Evolutionary conservation across 805 yeast species (phyloP), one percentile per base, ranked within the genome.

Genomic region (Pichia pseudocactophila): DNA sequence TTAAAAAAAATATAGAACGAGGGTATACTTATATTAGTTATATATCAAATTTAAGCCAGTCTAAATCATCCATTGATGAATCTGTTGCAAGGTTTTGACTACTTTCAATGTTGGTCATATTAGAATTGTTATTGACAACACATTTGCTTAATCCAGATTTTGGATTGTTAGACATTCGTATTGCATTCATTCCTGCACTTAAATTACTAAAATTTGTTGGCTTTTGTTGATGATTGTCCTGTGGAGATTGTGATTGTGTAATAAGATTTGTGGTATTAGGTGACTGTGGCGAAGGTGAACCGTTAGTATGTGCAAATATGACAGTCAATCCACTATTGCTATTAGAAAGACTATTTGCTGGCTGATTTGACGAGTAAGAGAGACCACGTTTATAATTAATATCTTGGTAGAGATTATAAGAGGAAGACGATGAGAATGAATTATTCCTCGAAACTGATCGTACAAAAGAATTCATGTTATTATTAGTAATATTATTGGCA

Each of bases 11-110:
- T 7, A 17, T 13, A 30, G 28, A 22, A 10, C 11, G 22, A 4
- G 31, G 6, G 9, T 11, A 28, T n/a, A n/a, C n/a, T n/a, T n/a
- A 18, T 12, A 10, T 20, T 13, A 3, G n/a, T 48, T 40, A 61
- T 38, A 59, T 55, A 37, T 61, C 65, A 50, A 62, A 62, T 41
- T 57, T 60, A 27, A 62, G 47, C 66, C 66, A 62, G 26, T 61
- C 66, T 15, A 62, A 50, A 41, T 61, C 64, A 17, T 52, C 53
- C 36, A 55, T 30, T 3, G 34, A 22, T 15, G 41, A 11, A 16
- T 18, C 28, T 17, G 28, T 37, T 37, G 18, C 7, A 8, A 22
- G 7, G 19, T 11, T 19, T 16, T 7, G 26, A 11, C 15, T 26
- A 17, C 8, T 32, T 17, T 13, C 26, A 9, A 19, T 2, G 15